Evolutionary conservation across 78 protist species (phyloP).

Genomic region (Salpingoeca rosetta): DNA sequence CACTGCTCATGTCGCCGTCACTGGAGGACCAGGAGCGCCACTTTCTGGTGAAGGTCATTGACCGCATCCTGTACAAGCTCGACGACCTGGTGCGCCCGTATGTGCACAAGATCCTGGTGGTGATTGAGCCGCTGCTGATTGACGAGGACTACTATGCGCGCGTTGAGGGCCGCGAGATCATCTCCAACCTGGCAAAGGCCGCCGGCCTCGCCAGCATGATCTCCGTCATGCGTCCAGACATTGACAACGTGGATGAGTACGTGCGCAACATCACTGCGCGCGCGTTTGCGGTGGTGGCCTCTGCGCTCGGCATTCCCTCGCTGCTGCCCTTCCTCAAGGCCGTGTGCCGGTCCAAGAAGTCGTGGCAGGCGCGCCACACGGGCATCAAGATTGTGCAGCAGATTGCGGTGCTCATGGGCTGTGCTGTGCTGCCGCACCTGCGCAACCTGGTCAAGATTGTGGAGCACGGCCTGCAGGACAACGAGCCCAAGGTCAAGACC

Average conservation of each 20-base stretch:
- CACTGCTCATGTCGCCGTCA: conserved; percentile 81
- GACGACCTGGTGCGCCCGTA: conserved; percentile 94
- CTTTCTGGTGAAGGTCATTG: conserved; percentile 93
- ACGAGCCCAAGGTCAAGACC: conserved; percentile 77
- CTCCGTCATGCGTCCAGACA: conserved; percentile 92
- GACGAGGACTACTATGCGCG: conserved; percentile 96
- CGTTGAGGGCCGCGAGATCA: conserved; percentile 95
- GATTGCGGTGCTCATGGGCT: conserved; percentile 92
- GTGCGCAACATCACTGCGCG: conserved; percentile 98
- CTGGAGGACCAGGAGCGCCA: conserved; percentile 97
- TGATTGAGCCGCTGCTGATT: conserved; percentile 93
- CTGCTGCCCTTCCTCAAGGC: conserved; percentile 95
- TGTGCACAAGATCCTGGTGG: conserved; percentile 90
- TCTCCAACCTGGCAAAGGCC: conserved; percentile 93
- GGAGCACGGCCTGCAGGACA: conserved; percentile 74
- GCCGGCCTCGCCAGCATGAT: conserved; percentile 98
- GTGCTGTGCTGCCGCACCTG: conserved; percentile 92
- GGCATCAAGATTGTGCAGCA: conserved; percentile 94
- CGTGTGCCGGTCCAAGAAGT: conserved; percentile 83
- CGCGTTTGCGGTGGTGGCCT: conserved; percentile 96
- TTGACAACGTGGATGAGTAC: conserved; percentile 85
- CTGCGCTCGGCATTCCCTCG: conserved; percentile 91
- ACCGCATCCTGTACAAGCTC: conserved; percentile 87
- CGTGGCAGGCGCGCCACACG: conserved; percentile 97
- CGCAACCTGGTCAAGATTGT: conserved; percentile 75